Evolutionary conservation across 495 filamentous ascomycete species (phyloP), one percentile per base, ranked within the genome.

Genomic region (Pseudevernia furfuracea): DNA sequence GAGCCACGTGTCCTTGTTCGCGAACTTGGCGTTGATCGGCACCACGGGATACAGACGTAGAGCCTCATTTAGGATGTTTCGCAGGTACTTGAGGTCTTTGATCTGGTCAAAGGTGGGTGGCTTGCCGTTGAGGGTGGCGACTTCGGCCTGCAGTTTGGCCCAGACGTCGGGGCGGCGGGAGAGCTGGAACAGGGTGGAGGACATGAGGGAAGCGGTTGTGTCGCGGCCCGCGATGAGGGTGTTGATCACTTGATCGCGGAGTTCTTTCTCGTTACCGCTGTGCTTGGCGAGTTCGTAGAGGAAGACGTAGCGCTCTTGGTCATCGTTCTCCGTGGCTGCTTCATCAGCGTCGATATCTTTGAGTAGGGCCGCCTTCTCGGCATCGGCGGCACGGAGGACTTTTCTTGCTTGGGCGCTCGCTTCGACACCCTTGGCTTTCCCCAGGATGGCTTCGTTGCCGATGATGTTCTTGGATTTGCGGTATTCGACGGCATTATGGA

Each of bases 191-290:
- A 56, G 61, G 44, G 36, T 34, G n/a, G 21, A 36, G 48, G 74
- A 76, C 34, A 84, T 69, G 8, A 81, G 68, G 28, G 71, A 70
- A 4, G 80, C 80, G 30, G 60, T 62, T 0, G 64, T 58, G 30
- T 62, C 64, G 32, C 59, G 34, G 9, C 64, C 64, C 2, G 87
- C 86, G 2, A 84, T 74, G 0, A 89, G 76, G 41, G 88, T 79
- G 61, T 86, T 83, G 52, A 89, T 76, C 63, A 84, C 75, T 67
- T 87, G 81, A 66, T 83, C 80, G 36, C 86, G 75, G 23, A 90
- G 73, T 41, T 83, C 76, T 37, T 78, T 77, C 0, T 80, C 78
- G 65, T 89, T 78, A 44, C 81, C 74, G 5, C 81, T 87, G 25
- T 82, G 75, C 23, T 79, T 79, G 7, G 79, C 81, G 34, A 91